Conservation (phyloP, 805 yeast species). For the Ogataea minuta region DNA sequence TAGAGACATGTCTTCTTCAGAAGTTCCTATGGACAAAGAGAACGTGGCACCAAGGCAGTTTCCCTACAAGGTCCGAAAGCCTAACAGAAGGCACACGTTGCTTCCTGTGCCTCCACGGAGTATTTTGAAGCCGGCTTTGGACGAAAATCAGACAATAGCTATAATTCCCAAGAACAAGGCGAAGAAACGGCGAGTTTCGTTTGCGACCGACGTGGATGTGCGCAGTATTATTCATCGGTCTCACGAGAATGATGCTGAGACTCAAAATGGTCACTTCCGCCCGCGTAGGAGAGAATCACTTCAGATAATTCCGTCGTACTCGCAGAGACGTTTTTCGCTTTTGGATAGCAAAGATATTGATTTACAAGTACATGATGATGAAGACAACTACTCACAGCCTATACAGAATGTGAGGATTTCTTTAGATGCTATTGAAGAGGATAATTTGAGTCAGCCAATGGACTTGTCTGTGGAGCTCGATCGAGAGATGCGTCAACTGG, state of each 20-base stretch:
- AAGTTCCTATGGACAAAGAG: conserved; percentile 11
- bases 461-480: conserved; percentile 23
- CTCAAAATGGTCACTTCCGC: conserved; percentile 8
- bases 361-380: conserved; percentile 6
- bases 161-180: conserved; percentile 31
- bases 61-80: conserved; percentile 13
- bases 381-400: conserved; percentile 17
- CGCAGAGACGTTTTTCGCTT: conserved; percentile 4
- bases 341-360: neutral
- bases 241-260: conserved; percentile 24
- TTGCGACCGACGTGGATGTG: conserved; percentile 72
- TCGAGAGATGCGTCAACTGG: conserved; percentile 5
- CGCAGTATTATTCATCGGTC: conserved; percentile 47
- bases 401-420: conserved; percentile 11
- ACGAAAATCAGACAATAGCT: conserved; percentile 37
- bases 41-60: conserved; percentile 11
- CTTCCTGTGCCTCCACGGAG: conserved; percentile 36
- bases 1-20: conserved; percentile 1
- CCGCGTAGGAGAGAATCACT: conserved; percentile 31
- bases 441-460: conserved; percentile 29
- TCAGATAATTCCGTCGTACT: conserved; percentile 32
- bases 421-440: conserved; percentile 20
- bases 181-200: conserved; percentile 60
- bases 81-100: conserved; percentile 34
- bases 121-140: conserved; percentile 36